Percentiles rank a stretch among this genome's conserved stretches.
Conservation (phyloP, 1,284 basidiomycete genomes). For the Trichosporon faecale region DNA sequence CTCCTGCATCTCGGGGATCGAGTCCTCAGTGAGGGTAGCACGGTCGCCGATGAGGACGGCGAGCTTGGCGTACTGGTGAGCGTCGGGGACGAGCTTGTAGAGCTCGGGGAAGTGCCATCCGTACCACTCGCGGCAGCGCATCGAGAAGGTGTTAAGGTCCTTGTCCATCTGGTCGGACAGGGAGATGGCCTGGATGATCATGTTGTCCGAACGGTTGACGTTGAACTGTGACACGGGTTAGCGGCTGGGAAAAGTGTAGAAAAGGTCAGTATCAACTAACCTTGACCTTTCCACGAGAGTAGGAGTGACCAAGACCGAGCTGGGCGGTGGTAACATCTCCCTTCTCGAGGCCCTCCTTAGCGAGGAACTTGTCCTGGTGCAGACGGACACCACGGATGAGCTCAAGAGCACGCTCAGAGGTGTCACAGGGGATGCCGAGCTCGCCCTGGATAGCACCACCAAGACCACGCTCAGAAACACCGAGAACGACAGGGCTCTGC, state of each 20-base stretch:
- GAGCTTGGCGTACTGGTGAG: slow-evolving; percentile 86
- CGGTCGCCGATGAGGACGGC: slow-evolving; percentile 90
- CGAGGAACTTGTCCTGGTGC: slow-evolving; percentile 84
- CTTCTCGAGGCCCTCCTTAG: slow-evolving; percentile 63
- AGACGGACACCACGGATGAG: slow-evolving; percentile 90
- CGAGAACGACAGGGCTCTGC: slow-evolving; percentile 70
- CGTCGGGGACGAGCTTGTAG: slow-evolving; percentile 89
- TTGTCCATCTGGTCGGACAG: slow-evolving; percentile 99
- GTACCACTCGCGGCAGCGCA: slow-evolving; percentile 99
- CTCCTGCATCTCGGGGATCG: slow-evolving; percentile 75
- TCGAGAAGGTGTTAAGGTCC: slow-evolving; percentile 98
- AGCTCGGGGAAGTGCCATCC: slow-evolving; percentile 99
- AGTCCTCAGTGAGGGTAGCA: slow-evolving; percentile 58
- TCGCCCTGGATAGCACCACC: slow-evolving; percentile 77
- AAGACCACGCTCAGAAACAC: slow-evolving; percentile 75
- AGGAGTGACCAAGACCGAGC: slow-evolving; percentile 95
- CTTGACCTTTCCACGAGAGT: slow-evolving; percentile 96
- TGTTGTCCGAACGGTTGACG: slow-evolving; percentile 98
- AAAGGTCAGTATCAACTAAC: too few relatives aligned
- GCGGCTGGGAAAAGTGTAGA: too few relatives aligned
- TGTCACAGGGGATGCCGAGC: slow-evolving; percentile 76
- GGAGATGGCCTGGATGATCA: slow-evolving; percentile 99
- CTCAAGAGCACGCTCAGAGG: slow-evolving; percentile 81
- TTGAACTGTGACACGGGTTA: slow-evolving; percentile 65
- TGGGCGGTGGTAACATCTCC: slow-evolving; percentile 91